These are phyloP conservation scores for Lachnellula suecica DNA, from an alignment of 2,329 filamentous ascomycete genomes.

Conservation along the genomic window DNA sequence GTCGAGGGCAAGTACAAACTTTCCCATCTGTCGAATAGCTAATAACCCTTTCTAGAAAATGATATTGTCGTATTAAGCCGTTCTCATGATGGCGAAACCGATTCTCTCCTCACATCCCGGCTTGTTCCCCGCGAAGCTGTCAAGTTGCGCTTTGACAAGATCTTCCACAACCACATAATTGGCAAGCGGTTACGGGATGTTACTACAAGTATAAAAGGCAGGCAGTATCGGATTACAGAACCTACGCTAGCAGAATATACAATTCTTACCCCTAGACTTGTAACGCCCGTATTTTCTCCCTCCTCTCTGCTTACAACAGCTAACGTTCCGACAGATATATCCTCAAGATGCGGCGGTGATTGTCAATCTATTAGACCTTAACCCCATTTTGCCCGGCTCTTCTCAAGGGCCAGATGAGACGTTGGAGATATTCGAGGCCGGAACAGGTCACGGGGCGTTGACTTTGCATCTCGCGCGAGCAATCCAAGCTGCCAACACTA, in stretches of 20 bases:
- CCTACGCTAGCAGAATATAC: slow-evolving; percentile 76
- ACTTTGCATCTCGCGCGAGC: slow-evolving; percentile 75
- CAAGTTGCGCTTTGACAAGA: slow-evolving; percentile 24
- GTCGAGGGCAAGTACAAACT: slow-evolving; percentile 18
- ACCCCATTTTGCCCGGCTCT: slow-evolving; percentile 68
- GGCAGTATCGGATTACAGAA: slow-evolving; percentile 46
- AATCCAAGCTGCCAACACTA: slow-evolving; percentile 70
- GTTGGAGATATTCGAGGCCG: slow-evolving; percentile 78
- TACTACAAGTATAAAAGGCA: slow-evolving; percentile 18
- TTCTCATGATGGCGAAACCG: slow-evolving; percentile 7
- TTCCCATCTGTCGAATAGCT: not conserved
- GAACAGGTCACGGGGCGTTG: slow-evolving; percentile 80
- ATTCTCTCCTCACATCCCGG: slow-evolving; percentile 39
- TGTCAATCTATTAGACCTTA: slow-evolving; percentile 73
- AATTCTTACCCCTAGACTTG: slow-evolving; percentile 61
- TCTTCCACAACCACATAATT: slow-evolving; percentile 40
- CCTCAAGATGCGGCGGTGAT: slow-evolving; percentile 74
- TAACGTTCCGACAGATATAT: slow-evolving; percentile 59
- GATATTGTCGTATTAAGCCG: slow-evolving; percentile 31
- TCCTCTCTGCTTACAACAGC: not conserved
- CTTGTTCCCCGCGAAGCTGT: slow-evolving; percentile 38
- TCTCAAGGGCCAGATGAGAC: slow-evolving; percentile 42
- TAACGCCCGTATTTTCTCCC: slow-evolving; percentile 62
- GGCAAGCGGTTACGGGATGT: slow-evolving; percentile 25
- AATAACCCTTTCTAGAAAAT: slow-evolving; percentile 23